A percentile compares a stretch with the other conserved stretches of the same genome.
Evolutionary conservation across 352 stramenopile genomes (phyloP).

Genomic region (Phytophthora boehmeriae): DNA sequence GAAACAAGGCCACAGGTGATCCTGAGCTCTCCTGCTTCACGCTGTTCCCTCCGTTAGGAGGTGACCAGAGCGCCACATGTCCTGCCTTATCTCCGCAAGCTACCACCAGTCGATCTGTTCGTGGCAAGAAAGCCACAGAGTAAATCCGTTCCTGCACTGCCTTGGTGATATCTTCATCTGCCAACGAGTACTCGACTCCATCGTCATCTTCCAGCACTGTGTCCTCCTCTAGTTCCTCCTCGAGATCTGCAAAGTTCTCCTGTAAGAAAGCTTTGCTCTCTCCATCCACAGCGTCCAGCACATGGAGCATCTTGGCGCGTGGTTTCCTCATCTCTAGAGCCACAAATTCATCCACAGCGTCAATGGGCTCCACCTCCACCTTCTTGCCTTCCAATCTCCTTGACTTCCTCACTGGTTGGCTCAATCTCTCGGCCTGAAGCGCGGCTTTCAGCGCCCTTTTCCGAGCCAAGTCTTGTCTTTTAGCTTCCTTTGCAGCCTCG

Average conservation of each 20-base stretch:
- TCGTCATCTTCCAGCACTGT: conserved; percentile 31
- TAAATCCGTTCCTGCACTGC: conserved; percentile 77
- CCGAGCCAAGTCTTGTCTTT: conserved; percentile 13
- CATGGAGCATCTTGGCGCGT: conserved; percentile 18
- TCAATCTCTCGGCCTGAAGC: conserved; percentile 14
- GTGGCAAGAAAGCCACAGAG: conserved; percentile 77
- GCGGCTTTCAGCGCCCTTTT: conserved; percentile 26
- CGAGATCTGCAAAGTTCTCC: conserved; percentile 36
- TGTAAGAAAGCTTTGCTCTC: conserved; percentile 49
- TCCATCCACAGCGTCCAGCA: conserved; percentile 35
- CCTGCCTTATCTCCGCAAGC: conserved; percentile 78
- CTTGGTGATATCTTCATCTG: conserved; percentile 70
- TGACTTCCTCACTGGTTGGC: conserved; percentile 65
- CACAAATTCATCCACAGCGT: conserved; percentile 29
- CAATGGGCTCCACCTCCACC: conserved; percentile 44
- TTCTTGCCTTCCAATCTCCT: conserved; percentile 64
- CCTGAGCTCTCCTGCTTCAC: conserved; percentile 22
- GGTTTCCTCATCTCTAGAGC: conserved; percentile 18
- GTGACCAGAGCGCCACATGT: conserved; percentile 73
- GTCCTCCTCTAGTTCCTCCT: conserved; percentile 48
- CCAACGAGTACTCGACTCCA: conserved; percentile 58
- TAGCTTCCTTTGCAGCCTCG: conserved; percentile 4
- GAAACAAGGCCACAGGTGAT: conserved; percentile 55
- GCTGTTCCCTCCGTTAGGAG: conserved; percentile 8
- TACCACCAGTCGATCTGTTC: conserved; percentile 62